phyloP scores from a whole-genome alignment of 2,329 filamentous ascomycete species.

The Mycogone perniciosa region DNA sequence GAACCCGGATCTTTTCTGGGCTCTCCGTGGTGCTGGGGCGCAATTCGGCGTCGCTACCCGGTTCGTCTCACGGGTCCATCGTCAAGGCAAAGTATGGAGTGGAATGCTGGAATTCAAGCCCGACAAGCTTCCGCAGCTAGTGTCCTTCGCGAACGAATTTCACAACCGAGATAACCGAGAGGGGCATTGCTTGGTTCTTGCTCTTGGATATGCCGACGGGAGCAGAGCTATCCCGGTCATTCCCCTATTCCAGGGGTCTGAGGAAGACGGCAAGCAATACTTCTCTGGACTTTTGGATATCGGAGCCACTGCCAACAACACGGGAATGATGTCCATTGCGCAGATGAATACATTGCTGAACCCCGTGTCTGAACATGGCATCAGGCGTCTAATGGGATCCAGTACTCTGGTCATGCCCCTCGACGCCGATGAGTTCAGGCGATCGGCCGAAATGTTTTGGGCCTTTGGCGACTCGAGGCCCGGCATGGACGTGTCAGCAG shows the following conservation, averaged over 20 bases:
- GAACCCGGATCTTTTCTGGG: slow-evolving; percentile 42
- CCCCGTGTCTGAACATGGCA: slow-evolving; percentile 26
- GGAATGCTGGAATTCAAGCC: slow-evolving; percentile 22
- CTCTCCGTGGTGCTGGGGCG: slow-evolving; percentile 40
- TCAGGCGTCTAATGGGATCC: slow-evolving; percentile 33
- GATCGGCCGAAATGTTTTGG: slow-evolving; percentile 23
- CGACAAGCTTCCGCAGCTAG: slow-evolving; percentile 20
- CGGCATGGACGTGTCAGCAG: slow-evolving; percentile 17
- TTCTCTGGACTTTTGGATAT: slow-evolving; percentile 31
- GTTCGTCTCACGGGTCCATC: slow-evolving; percentile 26
- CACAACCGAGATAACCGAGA: slow-evolving; percentile 18
- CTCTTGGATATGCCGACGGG: slow-evolving; percentile 26
- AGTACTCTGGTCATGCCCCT: slow-evolving; percentile 37
- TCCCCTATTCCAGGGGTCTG: slow-evolving; percentile 22
- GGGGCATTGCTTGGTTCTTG: slow-evolving; percentile 16
- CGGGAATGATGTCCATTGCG: slow-evolving; percentile 33
- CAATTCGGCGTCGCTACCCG: slow-evolving; percentile 38
- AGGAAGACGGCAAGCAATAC: slow-evolving; percentile 27
- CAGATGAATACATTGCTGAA: slow-evolving; percentile 30
- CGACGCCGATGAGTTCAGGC: slow-evolving; percentile 20
- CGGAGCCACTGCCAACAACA: slow-evolving; percentile 27
- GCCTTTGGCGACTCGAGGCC: slow-evolving; percentile 17
- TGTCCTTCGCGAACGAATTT: slow-evolving; percentile 19
- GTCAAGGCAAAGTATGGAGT: slow-evolving; percentile 26
- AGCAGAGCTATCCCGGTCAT: slow-evolving; percentile 4